Evolutionary conservation across 192 early-diverging fungal genomes (phyloP).

Genomic region (Endogone sp.): DNA sequence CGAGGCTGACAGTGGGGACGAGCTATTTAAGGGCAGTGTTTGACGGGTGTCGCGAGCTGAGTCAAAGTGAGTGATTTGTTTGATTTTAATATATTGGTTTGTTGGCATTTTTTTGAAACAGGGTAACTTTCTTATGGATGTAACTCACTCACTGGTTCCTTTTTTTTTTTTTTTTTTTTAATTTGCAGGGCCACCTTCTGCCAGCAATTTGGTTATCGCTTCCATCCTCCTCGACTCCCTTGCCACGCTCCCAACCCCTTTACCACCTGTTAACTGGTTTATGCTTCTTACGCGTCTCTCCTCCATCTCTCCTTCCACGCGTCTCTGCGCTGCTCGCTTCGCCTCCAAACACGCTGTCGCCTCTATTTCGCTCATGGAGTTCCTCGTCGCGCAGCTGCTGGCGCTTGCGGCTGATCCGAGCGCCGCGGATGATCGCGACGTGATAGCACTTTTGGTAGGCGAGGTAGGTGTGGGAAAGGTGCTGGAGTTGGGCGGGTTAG

Average conservation of each 20-base stretch:
- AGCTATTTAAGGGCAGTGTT: conserved; percentile 48
- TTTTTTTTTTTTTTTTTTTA: too few species aligned
- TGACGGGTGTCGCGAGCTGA: conserved; percentile 30
- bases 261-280: conserved; percentile 58
- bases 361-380: conserved; percentile 49
- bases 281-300: conserved; percentile 29
- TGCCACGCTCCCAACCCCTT: conserved; percentile 26
- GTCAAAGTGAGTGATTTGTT: background rate
- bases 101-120: too few species aligned
- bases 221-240: conserved; percentile 4
- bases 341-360: conserved; percentile 39
- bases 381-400: conserved; percentile 32
- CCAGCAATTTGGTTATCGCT: conserved; percentile 17
- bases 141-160: too few species aligned
- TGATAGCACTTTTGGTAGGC: conserved; percentile 25
- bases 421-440: background rate
- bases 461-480: conserved; percentile 43
- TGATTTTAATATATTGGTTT: background rate
- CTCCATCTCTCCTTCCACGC: background rate
- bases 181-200: conserved; percentile 5
- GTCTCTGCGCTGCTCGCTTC: conserved; percentile 27
- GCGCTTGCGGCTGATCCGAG: conserved; percentile 10
- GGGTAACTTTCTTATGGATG: too few species aligned
- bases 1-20: conserved; percentile 36
- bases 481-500: conserved; percentile 39